These are phyloP conservation scores for Phlebiopsis gigantea DNA, from an alignment of 768 basidiomycete species.

Conservation along the genomic window DNA sequence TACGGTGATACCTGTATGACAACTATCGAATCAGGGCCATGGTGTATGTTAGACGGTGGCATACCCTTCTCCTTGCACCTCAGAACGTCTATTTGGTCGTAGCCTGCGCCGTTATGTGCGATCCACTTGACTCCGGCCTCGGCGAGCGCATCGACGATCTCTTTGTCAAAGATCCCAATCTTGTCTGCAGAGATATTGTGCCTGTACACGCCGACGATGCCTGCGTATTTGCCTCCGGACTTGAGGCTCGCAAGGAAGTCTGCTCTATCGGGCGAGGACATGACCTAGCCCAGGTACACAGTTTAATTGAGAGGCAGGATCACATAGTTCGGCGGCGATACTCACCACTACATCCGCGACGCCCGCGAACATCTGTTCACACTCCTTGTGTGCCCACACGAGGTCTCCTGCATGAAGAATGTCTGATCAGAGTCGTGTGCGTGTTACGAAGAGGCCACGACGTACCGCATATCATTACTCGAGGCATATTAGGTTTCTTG, in stretches of 20 bases:
- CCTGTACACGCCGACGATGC: conserved; percentile 71
- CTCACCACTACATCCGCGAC: conserved; percentile 76
- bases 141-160: conserved; percentile 66
- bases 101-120: conserved; percentile 88
- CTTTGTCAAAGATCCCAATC: conserved; percentile 79
- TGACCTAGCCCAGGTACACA: background rate
- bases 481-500: conserved; percentile 6
- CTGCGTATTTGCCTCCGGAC: conserved; percentile 66
- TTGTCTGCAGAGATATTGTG: conserved; percentile 58
- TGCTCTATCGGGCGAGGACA: conserved; percentile 34
- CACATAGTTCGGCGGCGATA: conserved; percentile 11
- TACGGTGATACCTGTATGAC: conserved; percentile 56
- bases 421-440: conserved; percentile 22
- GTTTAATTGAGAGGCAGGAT: background rate
- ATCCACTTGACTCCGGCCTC: conserved; percentile 67
- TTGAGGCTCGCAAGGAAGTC: conserved; percentile 64
- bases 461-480: conserved; percentile 16
- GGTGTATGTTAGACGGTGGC: conserved; percentile 3
- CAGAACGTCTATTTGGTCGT: conserved; percentile 78
- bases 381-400: conserved; percentile 77
- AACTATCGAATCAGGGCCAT: background rate
- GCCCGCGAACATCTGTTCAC: conserved; percentile 53
- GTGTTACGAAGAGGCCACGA: background rate
- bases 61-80: conserved; percentile 68
- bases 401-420: conserved; percentile 45